Evolutionary conservation across 306 rosid species (phyloP).

Genomic region (Cyclanthera cordifolia): DNA sequence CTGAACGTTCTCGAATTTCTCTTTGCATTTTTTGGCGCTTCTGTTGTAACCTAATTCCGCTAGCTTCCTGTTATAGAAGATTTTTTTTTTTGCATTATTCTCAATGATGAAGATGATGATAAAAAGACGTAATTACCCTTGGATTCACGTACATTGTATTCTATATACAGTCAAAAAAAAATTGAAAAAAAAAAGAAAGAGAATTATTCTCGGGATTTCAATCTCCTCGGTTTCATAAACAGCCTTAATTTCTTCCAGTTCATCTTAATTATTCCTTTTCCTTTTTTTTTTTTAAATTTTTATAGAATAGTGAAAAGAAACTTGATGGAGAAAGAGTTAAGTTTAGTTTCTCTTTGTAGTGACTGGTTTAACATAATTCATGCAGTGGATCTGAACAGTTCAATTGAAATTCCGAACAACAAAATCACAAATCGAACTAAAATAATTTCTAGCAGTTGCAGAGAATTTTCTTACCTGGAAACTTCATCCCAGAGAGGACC

Average conservation of each 20-base stretch:
- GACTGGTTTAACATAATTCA: slow-evolving; percentile 17
- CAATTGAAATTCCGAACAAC: not conserved
- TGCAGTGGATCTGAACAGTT: slow-evolving; percentile 30
- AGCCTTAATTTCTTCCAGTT: not conserved
- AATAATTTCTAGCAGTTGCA: not conserved
- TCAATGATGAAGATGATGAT: too few relatives aligned
- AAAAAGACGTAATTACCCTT: not conserved
- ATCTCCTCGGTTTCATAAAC: slow-evolving; percentile 1
- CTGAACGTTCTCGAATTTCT: slow-evolving; percentile 39
- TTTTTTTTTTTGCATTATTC: not conserved
- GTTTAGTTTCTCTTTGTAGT: not conserved
- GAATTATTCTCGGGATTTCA: slow-evolving; percentile 30
- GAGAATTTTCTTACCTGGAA: slow-evolving; percentile 22
- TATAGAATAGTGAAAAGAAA: not conserved
- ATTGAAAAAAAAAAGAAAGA: not conserved
- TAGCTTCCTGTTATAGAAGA: slow-evolving; percentile 24
- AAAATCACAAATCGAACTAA: not conserved
- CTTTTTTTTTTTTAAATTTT: too few relatives aligned
- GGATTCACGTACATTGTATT: not conserved
- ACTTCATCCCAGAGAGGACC: slow-evolving; percentile 45
- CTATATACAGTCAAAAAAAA: not conserved
- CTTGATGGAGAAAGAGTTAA: not conserved
- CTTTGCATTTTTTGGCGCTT: slow-evolving; percentile 40
- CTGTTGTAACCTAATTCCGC: slow-evolving; percentile 28
- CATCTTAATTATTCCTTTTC: not conserved